Base-by-base conservation (phyloP, 108 stramenopile species). In the Pinguiococcus pyrenoidosus region DNA sequence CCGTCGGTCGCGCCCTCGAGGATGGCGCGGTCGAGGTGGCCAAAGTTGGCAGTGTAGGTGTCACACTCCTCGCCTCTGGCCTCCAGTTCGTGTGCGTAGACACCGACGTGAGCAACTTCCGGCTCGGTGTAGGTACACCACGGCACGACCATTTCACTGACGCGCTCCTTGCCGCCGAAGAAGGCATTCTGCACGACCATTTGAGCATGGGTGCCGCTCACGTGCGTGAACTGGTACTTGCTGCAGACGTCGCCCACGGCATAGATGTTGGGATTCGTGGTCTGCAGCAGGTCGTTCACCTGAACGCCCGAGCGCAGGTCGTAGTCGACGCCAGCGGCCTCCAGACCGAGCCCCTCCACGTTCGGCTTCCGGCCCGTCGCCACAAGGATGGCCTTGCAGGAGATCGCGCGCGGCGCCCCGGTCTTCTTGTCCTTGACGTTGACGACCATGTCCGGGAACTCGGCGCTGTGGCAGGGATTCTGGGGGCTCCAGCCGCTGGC, bases 61-160 rank as follows among this genome's bases (percentile, higher is more conserved):
- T 94, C 83, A 13, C 83, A 68, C n/a, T 58, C 68, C 24, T 85
- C 52, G 2, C 74, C 48, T 46, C 71, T 63, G 5, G 46, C 54
- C 0, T 83, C 74, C 44, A 79, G 51, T 51, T 87, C 83, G 28
- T 62, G 44, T 1, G 73, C 79, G 54, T 78, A 84, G 23, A 82
- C 62, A 9, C 87, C 87, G 2, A 91, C 80, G 25, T 76, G 78
- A 1, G 92, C 92, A 47, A 87, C 86, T 61, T 95, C 92, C 0
- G 92, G 89, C 38, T 89, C 83, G 0, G 89, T 95, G 57, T 88
- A 95, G 51, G 85, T 87, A 6, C 81, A 80, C 14, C 89, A 81
- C 2, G 92, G 92, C 7, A 89, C 80, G 8, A 89, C 77, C 17
- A 91, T 71, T 37, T 79, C 74, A 49, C 77, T 82, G 36, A 48